Conservation (phyloP, 495 filamentous ascomycete species). For the Durotheca rogersii region DNA sequence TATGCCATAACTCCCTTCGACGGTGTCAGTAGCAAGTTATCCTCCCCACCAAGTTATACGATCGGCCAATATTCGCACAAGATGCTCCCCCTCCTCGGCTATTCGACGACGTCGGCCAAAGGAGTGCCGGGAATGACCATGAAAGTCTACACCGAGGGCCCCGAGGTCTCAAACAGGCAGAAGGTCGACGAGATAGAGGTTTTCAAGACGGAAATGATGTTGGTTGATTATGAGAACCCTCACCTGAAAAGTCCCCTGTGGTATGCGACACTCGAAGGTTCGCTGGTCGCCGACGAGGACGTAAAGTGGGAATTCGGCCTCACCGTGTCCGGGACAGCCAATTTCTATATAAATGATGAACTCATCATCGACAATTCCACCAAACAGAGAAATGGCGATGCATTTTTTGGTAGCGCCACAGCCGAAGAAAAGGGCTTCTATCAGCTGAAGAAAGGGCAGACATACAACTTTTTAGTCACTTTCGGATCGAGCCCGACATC, state of each 20-base stretch:
- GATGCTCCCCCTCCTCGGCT: constrained; percentile 58
- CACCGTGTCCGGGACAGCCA: constrained; percentile 66
- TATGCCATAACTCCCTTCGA: constrained; percentile 69
- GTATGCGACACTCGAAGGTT: constrained; percentile 64
- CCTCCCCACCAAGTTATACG: constrained; percentile 46
- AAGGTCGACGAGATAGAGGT: constrained; percentile 57
- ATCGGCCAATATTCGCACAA: constrained; percentile 63
- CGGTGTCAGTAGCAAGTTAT: constrained; percentile 56
- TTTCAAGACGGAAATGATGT: constrained; percentile 54
- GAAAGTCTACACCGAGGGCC: constrained; percentile 59
- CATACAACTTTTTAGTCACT: constrained; percentile 61
- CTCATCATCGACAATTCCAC: constrained; percentile 67
- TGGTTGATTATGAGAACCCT: constrained; percentile 65
- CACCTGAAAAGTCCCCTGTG: constrained; percentile 56
- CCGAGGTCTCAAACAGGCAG: constrained; percentile 45
- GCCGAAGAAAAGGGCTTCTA: constrained; percentile 60
- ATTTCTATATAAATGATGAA: constrained; percentile 63
- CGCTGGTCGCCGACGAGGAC: constrained; percentile 57
- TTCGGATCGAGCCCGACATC: constrained; percentile 66
- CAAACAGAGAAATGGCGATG: constrained; percentile 59
- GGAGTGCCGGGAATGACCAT: constrained; percentile 58
- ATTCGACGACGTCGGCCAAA: constrained; percentile 48
- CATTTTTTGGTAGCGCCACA: constrained; percentile 63
- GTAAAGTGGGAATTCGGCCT: constrained; percentile 58
- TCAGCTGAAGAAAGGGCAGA: constrained; percentile 57